Evolutionary conservation across 2,329 filamentous ascomycete genomes (phyloP).

Genomic region (Colletotrichum viniferum): DNA sequence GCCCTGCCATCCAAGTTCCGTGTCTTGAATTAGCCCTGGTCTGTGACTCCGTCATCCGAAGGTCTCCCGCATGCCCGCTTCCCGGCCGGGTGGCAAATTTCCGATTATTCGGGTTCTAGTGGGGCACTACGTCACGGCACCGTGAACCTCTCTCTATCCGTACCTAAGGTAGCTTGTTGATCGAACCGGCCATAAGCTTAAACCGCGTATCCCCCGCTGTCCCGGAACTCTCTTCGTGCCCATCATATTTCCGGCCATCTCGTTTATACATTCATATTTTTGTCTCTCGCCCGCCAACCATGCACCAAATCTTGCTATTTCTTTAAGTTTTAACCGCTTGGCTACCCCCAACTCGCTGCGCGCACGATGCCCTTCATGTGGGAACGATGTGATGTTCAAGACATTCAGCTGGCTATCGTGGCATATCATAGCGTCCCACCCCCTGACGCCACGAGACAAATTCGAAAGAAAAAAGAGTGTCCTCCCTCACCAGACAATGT

Average conservation of each 20-base stretch:
- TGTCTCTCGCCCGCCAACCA: background rate
- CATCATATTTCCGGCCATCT: background rate
- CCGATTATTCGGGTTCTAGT: conserved; percentile 3
- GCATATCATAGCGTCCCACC: background rate
- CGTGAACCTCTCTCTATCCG: background rate
- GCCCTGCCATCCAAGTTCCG: background rate
- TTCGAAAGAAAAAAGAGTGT: background rate
- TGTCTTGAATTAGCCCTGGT: background rate
- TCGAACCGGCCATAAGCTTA: background rate
- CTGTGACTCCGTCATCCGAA: conserved; percentile 1
- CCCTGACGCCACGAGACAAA: background rate
- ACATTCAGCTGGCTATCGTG: background rate
- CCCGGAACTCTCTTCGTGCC: background rate
- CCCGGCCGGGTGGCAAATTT: background rate
- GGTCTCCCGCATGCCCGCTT: background rate
- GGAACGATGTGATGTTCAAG: background rate
- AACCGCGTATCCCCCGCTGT: background rate
- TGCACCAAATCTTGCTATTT: background rate
- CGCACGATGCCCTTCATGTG: background rate
- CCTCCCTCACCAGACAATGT: background rate
- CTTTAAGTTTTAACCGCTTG: background rate
- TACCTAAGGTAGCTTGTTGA: background rate
- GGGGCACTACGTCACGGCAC: conserved; percentile 15
- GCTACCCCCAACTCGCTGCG: background rate
- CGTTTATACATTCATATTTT: background rate